These are phyloP conservation scores for Vicia faba DNA, from an alignment of 306 rosid genomes.

Conservation along the genomic window DNA sequence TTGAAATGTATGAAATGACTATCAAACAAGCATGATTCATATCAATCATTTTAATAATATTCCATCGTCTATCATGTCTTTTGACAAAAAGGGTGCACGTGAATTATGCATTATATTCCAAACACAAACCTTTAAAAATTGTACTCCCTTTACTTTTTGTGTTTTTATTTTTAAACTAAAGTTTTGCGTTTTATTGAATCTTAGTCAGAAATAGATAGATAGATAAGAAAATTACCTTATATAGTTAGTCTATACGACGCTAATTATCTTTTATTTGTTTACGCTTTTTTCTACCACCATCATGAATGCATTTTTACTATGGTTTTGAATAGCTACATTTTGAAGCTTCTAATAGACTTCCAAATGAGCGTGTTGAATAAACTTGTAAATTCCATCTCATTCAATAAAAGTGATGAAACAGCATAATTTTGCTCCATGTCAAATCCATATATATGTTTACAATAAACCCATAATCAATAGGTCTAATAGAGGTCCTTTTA, in stretches of 20 bases:
- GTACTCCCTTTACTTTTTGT: neutral
- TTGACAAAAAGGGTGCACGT: slow-evolving; percentile 12
- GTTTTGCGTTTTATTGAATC: neutral
- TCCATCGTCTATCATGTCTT: neutral
- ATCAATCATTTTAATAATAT: neutral
- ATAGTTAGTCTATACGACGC: no score
- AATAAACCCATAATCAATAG: slow-evolving; percentile 6
- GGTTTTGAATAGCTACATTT: no score
- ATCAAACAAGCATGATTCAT: slow-evolving; percentile 5
- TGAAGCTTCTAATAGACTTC: no score
- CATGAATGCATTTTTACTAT: no score
- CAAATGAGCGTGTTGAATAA: no score
- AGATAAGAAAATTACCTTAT: no score
- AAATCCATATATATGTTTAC: neutral
- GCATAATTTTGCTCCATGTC: neutral
- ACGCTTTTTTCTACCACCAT: no score
- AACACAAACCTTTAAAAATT: neutral
- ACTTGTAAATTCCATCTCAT: neutral
- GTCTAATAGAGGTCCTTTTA: slow-evolving; percentile 14
- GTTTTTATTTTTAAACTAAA: neutral
- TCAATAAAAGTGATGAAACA: neutral
- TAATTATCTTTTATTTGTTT: no score
- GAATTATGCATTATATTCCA: slow-evolving; percentile 9
- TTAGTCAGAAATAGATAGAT: no score
- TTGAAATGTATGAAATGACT: neutral